Conservation (phyloP, 768 basidiomycete species). For the Agrocybe praecox region DNA sequence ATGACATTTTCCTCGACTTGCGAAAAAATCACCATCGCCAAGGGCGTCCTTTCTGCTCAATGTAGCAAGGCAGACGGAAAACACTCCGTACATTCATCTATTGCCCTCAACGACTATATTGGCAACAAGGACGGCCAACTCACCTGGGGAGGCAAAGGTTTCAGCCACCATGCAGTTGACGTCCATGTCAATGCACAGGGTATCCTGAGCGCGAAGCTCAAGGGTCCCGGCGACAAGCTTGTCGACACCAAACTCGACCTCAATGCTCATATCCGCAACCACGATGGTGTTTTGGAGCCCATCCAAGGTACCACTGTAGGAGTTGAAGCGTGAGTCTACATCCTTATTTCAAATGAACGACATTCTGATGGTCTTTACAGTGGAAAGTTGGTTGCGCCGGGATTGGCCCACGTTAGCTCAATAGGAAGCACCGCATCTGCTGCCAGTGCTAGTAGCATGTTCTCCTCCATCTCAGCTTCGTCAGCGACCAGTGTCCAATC, state of each 20-base stretch:
- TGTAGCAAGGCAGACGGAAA: constrained; percentile 18
- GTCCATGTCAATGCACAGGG: constrained; percentile 11
- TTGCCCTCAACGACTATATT: constrained; percentile 18
- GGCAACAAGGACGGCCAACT: constrained; percentile 19
- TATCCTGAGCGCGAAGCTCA: constrained; percentile 15
- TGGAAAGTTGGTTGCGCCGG: constrained; percentile 3
- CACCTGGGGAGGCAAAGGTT: constrained; percentile 17
- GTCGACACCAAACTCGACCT: constrained; percentile 18
- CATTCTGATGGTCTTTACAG: not conserved
- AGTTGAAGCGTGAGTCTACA: constrained; percentile 5
- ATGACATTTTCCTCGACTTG: constrained; percentile 17
- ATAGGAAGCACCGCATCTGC: not conserved
- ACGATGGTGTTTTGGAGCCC: constrained; percentile 13
- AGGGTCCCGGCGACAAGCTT: constrained; percentile 12
- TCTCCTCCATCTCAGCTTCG: constrained; percentile 10
- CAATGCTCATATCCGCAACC: constrained; percentile 11
- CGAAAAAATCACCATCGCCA: constrained; percentile 16
- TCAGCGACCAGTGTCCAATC: constrained; percentile 8
- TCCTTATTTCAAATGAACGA: not conserved
- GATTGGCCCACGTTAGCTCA: not conserved
- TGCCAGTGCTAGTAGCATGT: constrained; percentile 9
- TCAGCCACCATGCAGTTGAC: constrained; percentile 16
- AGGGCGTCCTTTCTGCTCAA: constrained; percentile 17
- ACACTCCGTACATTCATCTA: constrained; percentile 15
- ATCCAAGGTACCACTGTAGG: not conserved